Evolutionary conservation across 768 basidiomycete genomes (phyloP).

Genomic region (Amyloporia xantha): DNA sequence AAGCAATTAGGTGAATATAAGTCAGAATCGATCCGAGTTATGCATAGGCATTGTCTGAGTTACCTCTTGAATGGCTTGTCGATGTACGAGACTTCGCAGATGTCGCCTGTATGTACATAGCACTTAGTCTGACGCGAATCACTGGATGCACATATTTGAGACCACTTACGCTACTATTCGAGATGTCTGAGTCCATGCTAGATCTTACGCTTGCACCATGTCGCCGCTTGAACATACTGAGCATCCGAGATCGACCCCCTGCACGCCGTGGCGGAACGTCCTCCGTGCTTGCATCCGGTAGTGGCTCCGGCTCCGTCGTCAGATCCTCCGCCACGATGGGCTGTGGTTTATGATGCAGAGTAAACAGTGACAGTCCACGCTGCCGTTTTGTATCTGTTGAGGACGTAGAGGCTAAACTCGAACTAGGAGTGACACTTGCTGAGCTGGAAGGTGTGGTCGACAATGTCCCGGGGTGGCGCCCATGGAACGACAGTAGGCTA

Average conservation of each 20-base stretch:
- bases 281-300: not conserved
- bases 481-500: slow-evolving; percentile 8
- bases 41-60: too few relatives aligned
- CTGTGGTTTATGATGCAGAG: slow-evolving; percentile 2
- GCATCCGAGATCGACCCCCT: slow-evolving; percentile 10
- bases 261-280: not conserved
- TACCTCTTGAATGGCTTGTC: too few relatives aligned
- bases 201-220: slow-evolving; percentile 11
- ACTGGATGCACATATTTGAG: too few relatives aligned
- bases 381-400: not conserved
- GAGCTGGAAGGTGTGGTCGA: not conserved
- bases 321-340: slow-evolving; percentile 10
- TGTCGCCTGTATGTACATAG: too few relatives aligned
- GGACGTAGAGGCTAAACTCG: not conserved
- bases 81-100: too few relatives aligned
- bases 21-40: too few relatives aligned
- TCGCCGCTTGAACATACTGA: slow-evolving; percentile 22
- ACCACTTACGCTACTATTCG: slow-evolving; percentile 1
- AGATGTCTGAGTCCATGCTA: slow-evolving; percentile 18
- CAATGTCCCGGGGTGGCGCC: not conserved
- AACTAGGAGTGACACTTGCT: not conserved
- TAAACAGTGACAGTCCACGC: not conserved
- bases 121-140: too few relatives aligned
- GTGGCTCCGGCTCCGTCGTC: slow-evolving; percentile 11
- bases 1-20: too few relatives aligned